phyloP scores from a whole-genome alignment of 805 yeast genomes.

The Kluyveromyces starmeri region DNA sequence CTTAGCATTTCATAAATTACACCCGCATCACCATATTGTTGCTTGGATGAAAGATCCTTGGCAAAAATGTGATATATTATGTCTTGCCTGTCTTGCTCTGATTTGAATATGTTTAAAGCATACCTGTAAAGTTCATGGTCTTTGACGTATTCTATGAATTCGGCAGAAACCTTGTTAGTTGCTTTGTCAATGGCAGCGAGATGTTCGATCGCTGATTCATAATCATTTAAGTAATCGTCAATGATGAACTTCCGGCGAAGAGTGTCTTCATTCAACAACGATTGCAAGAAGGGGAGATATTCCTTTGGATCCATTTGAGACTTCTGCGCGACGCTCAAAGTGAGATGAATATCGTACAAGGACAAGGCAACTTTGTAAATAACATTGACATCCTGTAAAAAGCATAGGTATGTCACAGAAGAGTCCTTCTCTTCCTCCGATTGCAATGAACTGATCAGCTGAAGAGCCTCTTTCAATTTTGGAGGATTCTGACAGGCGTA shows the following conservation, averaged over 20 bases:
- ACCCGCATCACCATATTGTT: conserved; percentile 68
- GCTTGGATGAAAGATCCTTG: conserved; percentile 42
- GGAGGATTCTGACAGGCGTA: conserved; percentile 90
- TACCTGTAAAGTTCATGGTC: conserved; percentile 59
- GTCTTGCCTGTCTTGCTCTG: conserved; percentile 46
- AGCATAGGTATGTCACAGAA: conserved; percentile 76
- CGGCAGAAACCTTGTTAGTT: conserved; percentile 35
- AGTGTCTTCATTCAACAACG: conserved; percentile 57
- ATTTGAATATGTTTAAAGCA: conserved; percentile 56
- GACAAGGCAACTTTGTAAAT: conserved; percentile 76
- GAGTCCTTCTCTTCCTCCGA: conserved; percentile 45
- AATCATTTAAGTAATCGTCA: conserved; percentile 66
- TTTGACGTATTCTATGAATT: conserved; percentile 59
- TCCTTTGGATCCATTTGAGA: conserved; percentile 98
- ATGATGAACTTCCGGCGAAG: conserved; percentile 64
- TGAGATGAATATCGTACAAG: conserved; percentile 69
- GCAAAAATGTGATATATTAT: conserved; percentile 57
- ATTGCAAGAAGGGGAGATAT: conserved; percentile 84
- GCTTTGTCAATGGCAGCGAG: conserved; percentile 40
- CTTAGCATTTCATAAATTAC: conserved; percentile 64
- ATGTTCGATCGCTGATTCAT: conserved; percentile 60
- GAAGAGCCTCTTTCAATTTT: conserved; percentile 65
- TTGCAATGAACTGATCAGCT: conserved; percentile 45
- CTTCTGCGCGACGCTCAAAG: conserved; percentile 84
- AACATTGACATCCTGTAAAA: conserved; percentile 79